These are phyloP conservation scores for Fragilaria crotonensis DNA, from an alignment of 108 stramenopile genomes.

Conservation along the genomic window DNA sequence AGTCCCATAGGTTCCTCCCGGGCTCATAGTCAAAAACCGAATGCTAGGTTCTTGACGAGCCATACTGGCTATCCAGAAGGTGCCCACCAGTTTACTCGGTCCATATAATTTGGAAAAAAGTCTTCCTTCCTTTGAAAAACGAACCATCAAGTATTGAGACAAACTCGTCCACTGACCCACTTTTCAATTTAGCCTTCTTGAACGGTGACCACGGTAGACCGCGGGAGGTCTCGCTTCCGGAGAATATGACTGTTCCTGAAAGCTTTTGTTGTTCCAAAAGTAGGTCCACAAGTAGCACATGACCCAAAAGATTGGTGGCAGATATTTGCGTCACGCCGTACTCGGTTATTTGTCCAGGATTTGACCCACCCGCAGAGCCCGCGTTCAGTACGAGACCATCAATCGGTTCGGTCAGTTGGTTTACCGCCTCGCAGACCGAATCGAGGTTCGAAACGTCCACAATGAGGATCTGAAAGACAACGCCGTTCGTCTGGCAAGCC, in stretches of 20 bases:
- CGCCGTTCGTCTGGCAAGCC: not conserved
- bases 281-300: constrained; percentile 7
- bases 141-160: constrained; percentile 4
- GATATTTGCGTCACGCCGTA: constrained; percentile 2
- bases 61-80: constrained; percentile 5
- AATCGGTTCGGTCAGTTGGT: not conserved
- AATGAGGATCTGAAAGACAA: constrained; percentile 5
- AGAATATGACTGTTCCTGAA: constrained; percentile 3
- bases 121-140: not conserved
- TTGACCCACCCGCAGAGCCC: not conserved
- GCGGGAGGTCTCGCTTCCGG: constrained; percentile 3
- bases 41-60: constrained; percentile 1
- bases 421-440: constrained; percentile 4
- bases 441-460: constrained; percentile 8
- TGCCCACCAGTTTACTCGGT: not conserved
- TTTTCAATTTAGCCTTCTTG: not conserved
- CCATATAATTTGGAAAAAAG: not conserved
- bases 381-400: constrained; percentile 14
- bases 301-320: constrained; percentile 6
- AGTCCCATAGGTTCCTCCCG: constrained; percentile 5
- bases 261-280: constrained; percentile 9
- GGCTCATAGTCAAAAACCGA: constrained; percentile 8
- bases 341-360: constrained; percentile 1
- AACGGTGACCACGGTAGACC: constrained; percentile 1
- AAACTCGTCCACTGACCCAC: constrained; percentile 8